Conservation (phyloP, 2,329 filamentous ascomycete genomes). For the Nemania sp. region DNA sequence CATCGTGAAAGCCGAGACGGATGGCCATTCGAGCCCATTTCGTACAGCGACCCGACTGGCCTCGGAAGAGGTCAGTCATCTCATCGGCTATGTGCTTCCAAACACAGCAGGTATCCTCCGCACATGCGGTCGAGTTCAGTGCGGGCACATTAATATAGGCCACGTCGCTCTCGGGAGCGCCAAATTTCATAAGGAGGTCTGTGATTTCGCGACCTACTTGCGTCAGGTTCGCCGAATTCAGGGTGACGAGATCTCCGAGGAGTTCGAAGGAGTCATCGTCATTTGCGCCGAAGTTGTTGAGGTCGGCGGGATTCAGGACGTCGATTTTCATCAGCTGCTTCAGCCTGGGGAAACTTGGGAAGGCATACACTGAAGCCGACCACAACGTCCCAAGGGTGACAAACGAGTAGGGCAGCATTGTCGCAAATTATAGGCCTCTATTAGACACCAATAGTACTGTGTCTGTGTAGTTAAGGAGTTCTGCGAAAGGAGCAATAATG, state of each 20-base stretch:
- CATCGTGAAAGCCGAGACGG: conserved; percentile 55
- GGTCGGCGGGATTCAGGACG: conserved; percentile 24
- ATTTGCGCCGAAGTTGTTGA: conserved; percentile 15
- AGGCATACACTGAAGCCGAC: conserved; percentile 2
- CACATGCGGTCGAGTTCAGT: conserved; percentile 38
- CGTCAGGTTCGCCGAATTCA: conserved; percentile 41
- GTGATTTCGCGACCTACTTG: conserved; percentile 45
- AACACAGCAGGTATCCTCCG: conserved; percentile 49
- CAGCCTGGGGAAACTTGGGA: conserved; percentile 18
- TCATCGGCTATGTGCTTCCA: conserved; percentile 51
- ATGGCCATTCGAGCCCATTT: conserved; percentile 50
- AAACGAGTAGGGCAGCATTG: conserved; percentile 6
- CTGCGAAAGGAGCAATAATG: not conserved
- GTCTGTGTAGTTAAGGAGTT: not conserved
- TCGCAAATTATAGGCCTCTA: not conserved
- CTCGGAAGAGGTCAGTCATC: conserved; percentile 44
- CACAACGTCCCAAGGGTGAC: not conserved
- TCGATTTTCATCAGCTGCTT: conserved; percentile 29
- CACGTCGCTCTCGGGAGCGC: conserved; percentile 34
- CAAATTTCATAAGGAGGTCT: conserved; percentile 42
- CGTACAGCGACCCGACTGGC: conserved; percentile 48
- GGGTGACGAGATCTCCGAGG: conserved; percentile 46
- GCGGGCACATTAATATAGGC: conserved; percentile 28
- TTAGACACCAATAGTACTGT: not conserved
- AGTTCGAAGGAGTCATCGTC: conserved; percentile 32